These are phyloP conservation scores for Starmerella floris DNA, from an alignment of 805 yeast species.

Conservation along the genomic window DNA sequence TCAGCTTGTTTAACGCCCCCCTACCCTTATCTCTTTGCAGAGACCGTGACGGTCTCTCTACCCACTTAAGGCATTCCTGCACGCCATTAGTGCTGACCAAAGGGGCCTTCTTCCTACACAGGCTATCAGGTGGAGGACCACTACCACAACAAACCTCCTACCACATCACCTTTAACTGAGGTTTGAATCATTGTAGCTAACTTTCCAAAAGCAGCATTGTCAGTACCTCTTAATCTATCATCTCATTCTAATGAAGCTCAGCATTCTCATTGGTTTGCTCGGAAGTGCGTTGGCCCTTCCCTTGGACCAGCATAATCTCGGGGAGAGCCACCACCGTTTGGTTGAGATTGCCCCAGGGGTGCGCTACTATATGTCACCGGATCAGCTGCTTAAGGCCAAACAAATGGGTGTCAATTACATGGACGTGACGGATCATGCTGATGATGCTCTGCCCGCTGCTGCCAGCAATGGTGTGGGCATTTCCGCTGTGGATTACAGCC, in stretches of 20 bases:
- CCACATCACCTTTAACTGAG: no score
- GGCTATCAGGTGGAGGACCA: no score
- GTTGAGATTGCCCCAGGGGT: slow-evolving; percentile 19
- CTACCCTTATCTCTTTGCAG: no score
- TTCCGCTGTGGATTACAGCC: background rate
- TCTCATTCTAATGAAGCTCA: background rate
- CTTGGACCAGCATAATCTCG: slow-evolving; percentile 4
- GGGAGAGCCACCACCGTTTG: slow-evolving; percentile 7
- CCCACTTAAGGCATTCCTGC: no score
- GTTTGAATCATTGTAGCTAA: no score
- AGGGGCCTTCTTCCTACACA: no score
- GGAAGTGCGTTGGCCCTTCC: slow-evolving; percentile 2
- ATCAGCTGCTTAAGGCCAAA: slow-evolving; percentile 34
- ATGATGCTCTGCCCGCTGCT: slow-evolving; percentile 7
- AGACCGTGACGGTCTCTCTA: no score
- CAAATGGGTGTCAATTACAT: slow-evolving; percentile 42
- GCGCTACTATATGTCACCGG: slow-evolving; percentile 28
- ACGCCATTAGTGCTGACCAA: no score
- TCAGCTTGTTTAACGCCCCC: no score
- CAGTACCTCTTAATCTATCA: background rate
- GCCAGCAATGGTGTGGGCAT: background rate
- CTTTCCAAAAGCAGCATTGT: no score
- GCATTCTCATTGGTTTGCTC: background rate
- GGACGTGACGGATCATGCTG: slow-evolving; percentile 43
- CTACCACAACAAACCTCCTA: no score